Conservation (phyloP, 225 moss, liverwort and hornwort species). For the Lunularia cruciata region DNA sequence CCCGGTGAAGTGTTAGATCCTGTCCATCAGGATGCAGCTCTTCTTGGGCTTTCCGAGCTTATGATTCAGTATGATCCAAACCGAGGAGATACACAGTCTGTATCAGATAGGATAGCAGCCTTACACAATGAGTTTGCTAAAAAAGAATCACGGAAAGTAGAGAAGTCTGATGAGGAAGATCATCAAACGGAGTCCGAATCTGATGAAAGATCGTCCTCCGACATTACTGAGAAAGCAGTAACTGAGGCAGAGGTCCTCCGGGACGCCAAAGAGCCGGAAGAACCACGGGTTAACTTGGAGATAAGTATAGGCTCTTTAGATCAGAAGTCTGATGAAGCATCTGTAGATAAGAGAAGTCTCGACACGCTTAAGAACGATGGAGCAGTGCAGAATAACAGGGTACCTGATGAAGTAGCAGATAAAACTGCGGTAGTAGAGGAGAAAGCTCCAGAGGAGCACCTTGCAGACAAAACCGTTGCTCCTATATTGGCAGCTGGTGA, state of each 20-base stretch:
- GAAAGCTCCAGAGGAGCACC: not conserved
- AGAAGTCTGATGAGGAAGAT: slow-evolving; percentile 9
- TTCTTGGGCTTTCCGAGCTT: slow-evolving; percentile 53
- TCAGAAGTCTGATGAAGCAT: not conserved
- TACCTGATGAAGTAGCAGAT: slow-evolving; percentile 4
- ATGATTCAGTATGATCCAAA: slow-evolving; percentile 69
- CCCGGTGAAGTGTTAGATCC: slow-evolving; percentile 59
- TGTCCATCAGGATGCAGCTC: slow-evolving; percentile 49
- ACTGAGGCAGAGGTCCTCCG: not conserved
- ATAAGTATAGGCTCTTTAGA: not conserved
- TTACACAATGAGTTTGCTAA: not conserved
- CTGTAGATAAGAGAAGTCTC: not conserved
- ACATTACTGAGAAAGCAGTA: slow-evolving; percentile 12
- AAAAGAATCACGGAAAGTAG: slow-evolving; percentile 1
- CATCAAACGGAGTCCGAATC: slow-evolving; percentile 11
- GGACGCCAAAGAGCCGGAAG: not conserved
- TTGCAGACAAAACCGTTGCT: not conserved
- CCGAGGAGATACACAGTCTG: slow-evolving; percentile 26
- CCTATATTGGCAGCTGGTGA: not conserved
- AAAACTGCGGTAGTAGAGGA: slow-evolving; percentile 5
- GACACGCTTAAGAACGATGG: not conserved
- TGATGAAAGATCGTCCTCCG: not conserved
- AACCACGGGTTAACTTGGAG: not conserved
- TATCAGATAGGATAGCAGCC: not conserved
- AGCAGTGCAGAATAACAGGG: not conserved